Evolutionary conservation across 1,284 basidiomycete species (phyloP).

Genomic region (Dichomitus squalens): DNA sequence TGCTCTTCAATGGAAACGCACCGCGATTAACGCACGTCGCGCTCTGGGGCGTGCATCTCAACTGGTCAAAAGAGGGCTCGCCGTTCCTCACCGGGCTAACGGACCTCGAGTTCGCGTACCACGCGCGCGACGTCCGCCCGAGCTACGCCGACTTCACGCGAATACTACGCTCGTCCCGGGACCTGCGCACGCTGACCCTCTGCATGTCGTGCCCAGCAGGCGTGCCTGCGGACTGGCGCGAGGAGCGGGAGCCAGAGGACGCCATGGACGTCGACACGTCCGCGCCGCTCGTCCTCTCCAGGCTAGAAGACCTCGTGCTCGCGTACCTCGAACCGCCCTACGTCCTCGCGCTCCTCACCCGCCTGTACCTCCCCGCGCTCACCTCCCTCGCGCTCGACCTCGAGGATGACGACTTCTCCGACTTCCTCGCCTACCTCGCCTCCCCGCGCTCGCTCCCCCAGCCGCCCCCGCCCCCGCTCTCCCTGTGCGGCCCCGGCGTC

Average conservation of each 20-base stretch:
- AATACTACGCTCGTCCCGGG: slow-evolving; percentile 51
- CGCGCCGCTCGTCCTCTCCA: slow-evolving; percentile 34
- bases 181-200: slow-evolving; percentile 49
- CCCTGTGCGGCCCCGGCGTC: slow-evolving; percentile 18
- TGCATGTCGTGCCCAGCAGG: slow-evolving; percentile 55
- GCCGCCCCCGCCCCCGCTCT: slow-evolving; percentile 3
- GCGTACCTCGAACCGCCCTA: slow-evolving; percentile 55
- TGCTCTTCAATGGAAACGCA: slow-evolving; percentile 50
- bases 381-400: slow-evolving; percentile 49
- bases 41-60: slow-evolving; percentile 65
- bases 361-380: slow-evolving; percentile 48
- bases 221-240: slow-evolving; percentile 39
- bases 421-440: slow-evolving; percentile 45
- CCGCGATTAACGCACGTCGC: slow-evolving; percentile 55
- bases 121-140: slow-evolving; percentile 56
- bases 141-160: slow-evolving; percentile 50
- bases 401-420: slow-evolving; percentile 50
- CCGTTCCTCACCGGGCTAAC: slow-evolving; percentile 52
- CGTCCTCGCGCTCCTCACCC: slow-evolving; percentile 44
- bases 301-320: slow-evolving; percentile 48
- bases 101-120: slow-evolving; percentile 58
- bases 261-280: slow-evolving; percentile 8
- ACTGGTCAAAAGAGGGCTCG: slow-evolving; percentile 45
- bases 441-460: slow-evolving; percentile 24
- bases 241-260: not conserved